Evolutionary conservation across 129 eudicot genomes (phyloP), one percentile per base, ranked within the genome.

Genomic region (Artemisia tridentata): DNA sequence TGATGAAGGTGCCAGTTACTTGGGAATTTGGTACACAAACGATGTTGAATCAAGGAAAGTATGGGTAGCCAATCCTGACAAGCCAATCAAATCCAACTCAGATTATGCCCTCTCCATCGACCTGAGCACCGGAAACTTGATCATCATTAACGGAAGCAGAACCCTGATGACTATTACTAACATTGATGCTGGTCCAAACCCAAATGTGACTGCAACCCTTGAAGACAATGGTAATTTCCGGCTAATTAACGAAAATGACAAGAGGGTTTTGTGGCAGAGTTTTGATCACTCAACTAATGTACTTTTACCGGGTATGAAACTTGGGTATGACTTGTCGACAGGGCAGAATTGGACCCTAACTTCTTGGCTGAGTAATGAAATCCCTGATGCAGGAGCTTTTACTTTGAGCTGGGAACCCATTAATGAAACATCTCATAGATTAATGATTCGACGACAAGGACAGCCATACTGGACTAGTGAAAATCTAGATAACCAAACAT

Each of bases 41-140:
- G 65, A 75, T 53, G 41, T 3, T 23, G 7, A 46, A 17, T n/a
- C 53, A 1, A 63, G 41, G 19, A 77, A 50, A 65, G 66, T 66
- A 3, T 81, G 85, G 84, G 38, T 81, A 7, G 85, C 81, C 52
- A 81, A 81, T 68, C 72, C 78, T 48, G 38, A 80, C 63, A 14
- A 20, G 0, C 84, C 81, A 2, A 69, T 75, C 21, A 1, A 5
- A 34, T 63, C 25, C 34, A 43, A 20, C 7, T 50, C 70, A 3
- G 11, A 14, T 1, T 57, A 38, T 27, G n/a, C n/a, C n/a, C 75
- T 75, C 43, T 69, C 64, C 14, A 70, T 80, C 20, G 64, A 58
- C n/a, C 29, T 29, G 16, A 18, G 46, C 19, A 56, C 71, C 1
- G 78, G 81, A 52, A 67, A 56, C 41, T 41, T 80, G 38, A 64